A percentile compares a stretch with the other conserved stretches of the same genome.
phyloP scores from a whole-genome alignment of 2,329 filamentous ascomycete species.

The Colletotrichum musicola region DNA sequence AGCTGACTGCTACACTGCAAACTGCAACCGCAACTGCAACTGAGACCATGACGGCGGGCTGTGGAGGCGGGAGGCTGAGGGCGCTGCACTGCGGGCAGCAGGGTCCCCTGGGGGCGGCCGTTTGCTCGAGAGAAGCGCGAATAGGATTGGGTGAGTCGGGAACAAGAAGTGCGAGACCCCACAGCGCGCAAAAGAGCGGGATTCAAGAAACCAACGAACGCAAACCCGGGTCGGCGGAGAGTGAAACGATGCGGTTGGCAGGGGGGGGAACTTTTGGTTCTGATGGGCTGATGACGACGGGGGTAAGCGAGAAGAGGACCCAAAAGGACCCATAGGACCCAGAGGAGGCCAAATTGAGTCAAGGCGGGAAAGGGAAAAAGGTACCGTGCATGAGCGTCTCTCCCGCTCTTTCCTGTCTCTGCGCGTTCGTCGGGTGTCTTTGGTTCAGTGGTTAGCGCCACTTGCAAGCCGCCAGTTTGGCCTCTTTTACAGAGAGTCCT shows the following conservation, averaged over 20 bases:
- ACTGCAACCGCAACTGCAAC: slow-evolving; percentile 5
- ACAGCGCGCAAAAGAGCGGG: slow-evolving; percentile 13
- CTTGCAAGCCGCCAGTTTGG: no score
- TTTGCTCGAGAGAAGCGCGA: no score
- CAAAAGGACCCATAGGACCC: no score
- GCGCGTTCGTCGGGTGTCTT: not conserved
- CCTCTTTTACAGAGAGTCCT: no score
- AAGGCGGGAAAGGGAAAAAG: slow-evolving; percentile 11
- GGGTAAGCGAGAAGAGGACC: slow-evolving; percentile 26
- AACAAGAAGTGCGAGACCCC: not conserved
- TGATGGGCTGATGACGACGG: slow-evolving; percentile 35
- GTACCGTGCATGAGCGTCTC: slow-evolving; percentile 36
- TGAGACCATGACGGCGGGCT: slow-evolving; percentile 22
- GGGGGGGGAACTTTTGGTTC: slow-evolving; percentile 28
- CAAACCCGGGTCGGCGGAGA: slow-evolving; percentile 27
- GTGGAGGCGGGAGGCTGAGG: slow-evolving; percentile 25
- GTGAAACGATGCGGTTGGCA: slow-evolving; percentile 28
- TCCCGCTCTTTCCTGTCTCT: not conserved
- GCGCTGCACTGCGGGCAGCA: not conserved
- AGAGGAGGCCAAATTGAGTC: slow-evolving; percentile 32
- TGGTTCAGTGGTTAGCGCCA: no score
- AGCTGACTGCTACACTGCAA: no score
- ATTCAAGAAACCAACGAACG: slow-evolving; percentile 5
- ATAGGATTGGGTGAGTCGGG: slow-evolving; percentile 7
- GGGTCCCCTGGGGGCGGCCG: no score